A percentile compares a stretch with the other conserved stretches of the same genome.
Conservation (phyloP, 805 yeast species). For the Saturnispora dispora region DNA sequence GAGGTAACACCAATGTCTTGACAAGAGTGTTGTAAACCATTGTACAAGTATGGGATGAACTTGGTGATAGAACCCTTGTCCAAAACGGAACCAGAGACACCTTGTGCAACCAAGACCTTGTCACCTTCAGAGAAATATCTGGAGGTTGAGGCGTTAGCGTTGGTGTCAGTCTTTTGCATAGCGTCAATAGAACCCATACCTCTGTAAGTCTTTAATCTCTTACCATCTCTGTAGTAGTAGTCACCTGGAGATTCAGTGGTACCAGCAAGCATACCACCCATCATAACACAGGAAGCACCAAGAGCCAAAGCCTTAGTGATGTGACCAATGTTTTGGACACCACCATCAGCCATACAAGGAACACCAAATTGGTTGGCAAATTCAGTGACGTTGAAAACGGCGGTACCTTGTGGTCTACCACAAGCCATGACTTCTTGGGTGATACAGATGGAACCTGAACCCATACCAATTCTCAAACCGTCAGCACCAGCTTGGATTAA, state of each 20-base stretch:
- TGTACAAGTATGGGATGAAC: constrained; percentile 87
- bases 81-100: constrained; percentile 94
- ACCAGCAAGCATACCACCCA: constrained; percentile 99
- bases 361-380: constrained; percentile 94
- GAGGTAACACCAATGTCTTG: constrained; percentile 92
- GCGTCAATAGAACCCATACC: constrained; percentile 99
- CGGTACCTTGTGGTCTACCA: constrained; percentile 99
- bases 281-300: constrained; percentile 97
- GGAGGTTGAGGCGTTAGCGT: constrained; percentile 95
- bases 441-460: constrained; percentile 98
- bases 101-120: constrained; percentile 95
- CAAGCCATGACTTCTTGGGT: constrained; percentile 99
- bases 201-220: constrained; percentile 93
- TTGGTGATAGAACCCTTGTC: constrained; percentile 94
- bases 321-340: constrained; percentile 98
- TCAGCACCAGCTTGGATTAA: constrained; percentile 95
- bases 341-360: constrained; percentile 99
- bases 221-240: constrained; percentile 95
- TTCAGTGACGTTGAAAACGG: constrained; percentile 88
- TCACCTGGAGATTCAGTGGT: constrained; percentile 98
- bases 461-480: constrained; percentile 98
- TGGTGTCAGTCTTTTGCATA: constrained; percentile 81
- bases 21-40: constrained; percentile 96
- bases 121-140: constrained; percentile 97
- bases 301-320: constrained; percentile 92